phyloP scores from a whole-genome alignment of 768 basidiomycete species.

The Leucocoprinus sp. region DNA sequence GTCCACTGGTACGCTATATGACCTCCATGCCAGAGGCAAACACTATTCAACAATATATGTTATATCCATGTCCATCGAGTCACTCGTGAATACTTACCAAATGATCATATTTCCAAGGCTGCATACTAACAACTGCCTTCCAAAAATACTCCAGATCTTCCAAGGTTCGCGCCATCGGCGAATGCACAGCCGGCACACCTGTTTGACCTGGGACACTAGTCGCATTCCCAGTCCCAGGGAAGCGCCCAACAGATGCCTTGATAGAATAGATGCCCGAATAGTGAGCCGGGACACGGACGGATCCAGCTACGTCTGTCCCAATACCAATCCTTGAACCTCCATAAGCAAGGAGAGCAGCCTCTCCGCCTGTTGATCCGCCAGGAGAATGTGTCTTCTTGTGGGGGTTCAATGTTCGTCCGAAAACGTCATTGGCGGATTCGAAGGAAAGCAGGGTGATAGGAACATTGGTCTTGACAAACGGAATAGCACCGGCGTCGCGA shows the following conservation, averaged over 20 bases:
- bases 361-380: slow-evolving; percentile 67
- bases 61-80: background rate
- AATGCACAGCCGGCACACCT: slow-evolving; percentile 43
- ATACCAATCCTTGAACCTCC: slow-evolving; percentile 55
- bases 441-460: slow-evolving; percentile 54
- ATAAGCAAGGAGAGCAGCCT: slow-evolving; percentile 53
- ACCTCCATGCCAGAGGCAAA: slow-evolving; percentile 35
- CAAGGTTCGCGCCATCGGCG: slow-evolving; percentile 54
- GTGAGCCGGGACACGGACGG: slow-evolving; percentile 57
- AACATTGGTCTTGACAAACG: slow-evolving; percentile 61
- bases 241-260: slow-evolving; percentile 41
- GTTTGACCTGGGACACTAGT: slow-evolving; percentile 51
- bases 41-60: slow-evolving; percentile 23
- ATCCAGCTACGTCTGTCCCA: slow-evolving; percentile 66
- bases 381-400: slow-evolving; percentile 44
- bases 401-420: slow-evolving; percentile 54
- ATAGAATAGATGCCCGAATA: slow-evolving; percentile 57
- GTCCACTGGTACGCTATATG: slow-evolving; percentile 21
- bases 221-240: slow-evolving; percentile 35
- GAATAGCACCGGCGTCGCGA: slow-evolving; percentile 54
- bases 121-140: slow-evolving; percentile 51
- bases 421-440: slow-evolving; percentile 49
- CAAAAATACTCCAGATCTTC: slow-evolving; percentile 58
- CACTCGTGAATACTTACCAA: slow-evolving; percentile 21
- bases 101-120: slow-evolving; percentile 59